Evolutionary conservation across 106 monocot species (phyloP).

Genomic region (Vanilla planifolia): DNA sequence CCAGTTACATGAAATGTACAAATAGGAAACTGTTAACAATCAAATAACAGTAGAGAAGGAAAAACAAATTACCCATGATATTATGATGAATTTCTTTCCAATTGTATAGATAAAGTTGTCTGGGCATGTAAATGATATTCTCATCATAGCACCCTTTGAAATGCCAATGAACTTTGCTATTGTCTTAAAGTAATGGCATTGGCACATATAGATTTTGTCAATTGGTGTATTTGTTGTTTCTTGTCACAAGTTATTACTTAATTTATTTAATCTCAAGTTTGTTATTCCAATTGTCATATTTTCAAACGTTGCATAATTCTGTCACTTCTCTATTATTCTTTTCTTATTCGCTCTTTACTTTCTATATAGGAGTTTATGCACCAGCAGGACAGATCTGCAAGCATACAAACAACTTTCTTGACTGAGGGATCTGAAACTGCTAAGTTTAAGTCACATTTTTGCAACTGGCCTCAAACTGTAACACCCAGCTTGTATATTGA

Average conservation of each 20-base stretch:
- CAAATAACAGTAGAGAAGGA: no score
- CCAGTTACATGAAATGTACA: no score
- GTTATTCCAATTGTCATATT: neutral
- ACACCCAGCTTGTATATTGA: constrained; percentile 34
- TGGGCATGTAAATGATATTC: no score
- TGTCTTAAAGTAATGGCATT: no score
- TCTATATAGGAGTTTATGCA: constrained; percentile 36
- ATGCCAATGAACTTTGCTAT: no score
- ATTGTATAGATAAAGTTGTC: no score
- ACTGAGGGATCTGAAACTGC: constrained; percentile 49
- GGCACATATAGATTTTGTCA: no score
- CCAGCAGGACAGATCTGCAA: constrained; percentile 19
- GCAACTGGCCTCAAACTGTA: constrained; percentile 34
- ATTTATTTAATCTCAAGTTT: neutral
- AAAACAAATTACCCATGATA: no score
- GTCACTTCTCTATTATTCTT: neutral
- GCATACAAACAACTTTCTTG: constrained; percentile 26
- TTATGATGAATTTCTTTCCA: no score
- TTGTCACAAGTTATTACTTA: neutral
- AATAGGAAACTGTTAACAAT: no score
- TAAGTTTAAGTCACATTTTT: constrained; percentile 39
- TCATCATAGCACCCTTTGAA: no score
- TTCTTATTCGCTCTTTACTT: no score
- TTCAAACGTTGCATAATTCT: neutral
- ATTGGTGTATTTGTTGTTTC: neutral